Evolutionary conservation across 192 early-diverging fungal genomes (phyloP).

Genomic region (Globomyces pollinis-pini): DNA sequence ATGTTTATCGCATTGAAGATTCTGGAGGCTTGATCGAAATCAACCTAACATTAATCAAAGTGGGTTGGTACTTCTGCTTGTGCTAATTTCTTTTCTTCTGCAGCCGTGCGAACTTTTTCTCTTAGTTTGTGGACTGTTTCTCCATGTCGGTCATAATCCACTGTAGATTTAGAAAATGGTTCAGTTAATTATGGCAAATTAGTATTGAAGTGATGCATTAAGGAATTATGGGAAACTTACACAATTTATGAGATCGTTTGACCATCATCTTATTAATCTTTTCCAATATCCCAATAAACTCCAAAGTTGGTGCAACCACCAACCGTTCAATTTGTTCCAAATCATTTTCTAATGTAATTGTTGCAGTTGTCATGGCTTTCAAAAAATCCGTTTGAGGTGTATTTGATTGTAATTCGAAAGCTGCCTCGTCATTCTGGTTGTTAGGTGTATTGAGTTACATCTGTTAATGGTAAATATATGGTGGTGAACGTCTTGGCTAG

Average conservation of each 20-base stretch:
- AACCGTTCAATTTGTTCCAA: slow-evolving; percentile 64
- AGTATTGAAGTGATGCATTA: too few species aligned
- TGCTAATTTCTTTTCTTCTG: slow-evolving; percentile 40
- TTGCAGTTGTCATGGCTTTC: slow-evolving; percentile 36
- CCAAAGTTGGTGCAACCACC: slow-evolving; percentile 71
- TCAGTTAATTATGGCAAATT: too few species aligned
- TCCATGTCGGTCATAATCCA: slow-evolving; percentile 86
- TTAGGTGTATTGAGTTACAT: slow-evolving; percentile 16
- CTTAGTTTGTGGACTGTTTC: slow-evolving; percentile 65
- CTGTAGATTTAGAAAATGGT: too few species aligned
- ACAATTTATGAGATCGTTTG: slow-evolving; percentile 84
- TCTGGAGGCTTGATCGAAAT: slow-evolving; percentile 71
- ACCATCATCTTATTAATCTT: slow-evolving; percentile 74
- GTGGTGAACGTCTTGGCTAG: slow-evolving; percentile 50
- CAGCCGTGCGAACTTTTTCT: slow-evolving; percentile 34
- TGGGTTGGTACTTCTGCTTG: slow-evolving; percentile 57
- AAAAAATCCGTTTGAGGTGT: slow-evolving; percentile 43
- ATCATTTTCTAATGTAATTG: slow-evolving; percentile 55
- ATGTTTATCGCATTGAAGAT: slow-evolving; percentile 83
- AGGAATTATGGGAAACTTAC: too few species aligned
- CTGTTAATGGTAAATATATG: slow-evolving; percentile 46
- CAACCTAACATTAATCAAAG: too few species aligned
- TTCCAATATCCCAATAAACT: slow-evolving; percentile 67
- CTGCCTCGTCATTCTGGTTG: neutral
- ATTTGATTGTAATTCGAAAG: neutral